Percentiles rank a stretch among this genome's conserved stretches.
Conservation (phyloP, 768 basidiomycete species). For the Pleurotus pulmonarius region DNA sequence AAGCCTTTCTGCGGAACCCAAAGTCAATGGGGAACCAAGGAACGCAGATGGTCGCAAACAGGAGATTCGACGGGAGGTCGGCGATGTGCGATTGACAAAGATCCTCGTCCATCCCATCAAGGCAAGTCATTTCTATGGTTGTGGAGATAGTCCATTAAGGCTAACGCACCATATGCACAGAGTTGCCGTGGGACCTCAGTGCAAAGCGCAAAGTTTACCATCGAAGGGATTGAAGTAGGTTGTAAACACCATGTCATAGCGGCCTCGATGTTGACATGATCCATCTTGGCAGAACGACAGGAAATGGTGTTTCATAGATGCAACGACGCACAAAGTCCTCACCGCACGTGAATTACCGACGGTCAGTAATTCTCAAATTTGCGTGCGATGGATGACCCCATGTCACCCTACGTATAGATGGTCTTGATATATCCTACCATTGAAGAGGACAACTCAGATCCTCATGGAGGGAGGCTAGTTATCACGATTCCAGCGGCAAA, state of each 20-base stretch:
- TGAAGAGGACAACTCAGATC: conserved; percentile 37
- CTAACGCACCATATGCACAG: conserved; percentile 27
- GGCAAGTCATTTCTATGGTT: conserved; percentile 26
- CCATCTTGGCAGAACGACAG: conserved; percentile 55
- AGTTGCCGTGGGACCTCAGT: conserved; percentile 72
- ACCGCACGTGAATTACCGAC: conserved; percentile 66
- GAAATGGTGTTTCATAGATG: conserved; percentile 66
- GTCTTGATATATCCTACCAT: conserved; percentile 62
- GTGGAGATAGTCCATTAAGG: neutral
- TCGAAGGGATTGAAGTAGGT: conserved; percentile 63
- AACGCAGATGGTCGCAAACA: neutral
- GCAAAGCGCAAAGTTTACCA: conserved; percentile 48
- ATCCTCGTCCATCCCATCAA: conserved; percentile 70
- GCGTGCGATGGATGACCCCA: neutral
- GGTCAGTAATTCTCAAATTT: conserved; percentile 29
- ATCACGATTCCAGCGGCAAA: conserved; percentile 55
- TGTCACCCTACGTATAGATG: conserved; percentile 38
- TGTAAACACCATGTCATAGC: neutral
- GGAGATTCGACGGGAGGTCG: conserved; percentile 12
- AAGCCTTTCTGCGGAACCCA: neutral
- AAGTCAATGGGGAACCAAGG: neutral
- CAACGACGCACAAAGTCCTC: conserved; percentile 45
- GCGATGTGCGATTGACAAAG: conserved; percentile 44
- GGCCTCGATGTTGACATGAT: neutral
- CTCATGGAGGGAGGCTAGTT: conserved; percentile 44